Evolutionary conservation across 192 early-diverging fungal species (phyloP), one percentile per base, ranked within the genome.

Genomic region (Backusella macrospora): DNA sequence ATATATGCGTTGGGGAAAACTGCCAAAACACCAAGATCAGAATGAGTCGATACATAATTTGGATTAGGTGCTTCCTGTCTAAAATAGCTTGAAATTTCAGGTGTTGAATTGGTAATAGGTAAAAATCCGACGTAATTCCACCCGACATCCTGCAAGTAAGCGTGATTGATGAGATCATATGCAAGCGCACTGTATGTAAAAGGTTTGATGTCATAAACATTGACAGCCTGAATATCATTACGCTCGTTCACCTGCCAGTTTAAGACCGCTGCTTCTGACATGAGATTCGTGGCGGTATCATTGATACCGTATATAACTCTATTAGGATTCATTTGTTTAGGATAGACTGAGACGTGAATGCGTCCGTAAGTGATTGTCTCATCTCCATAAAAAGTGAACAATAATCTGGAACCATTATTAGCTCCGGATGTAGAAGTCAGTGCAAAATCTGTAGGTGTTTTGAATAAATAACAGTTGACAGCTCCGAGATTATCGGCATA

Each of bases 41-140:
- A 6, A 48, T 79, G 78, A 4, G 68, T 74, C 34, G 37, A 37
- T n/a, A 48, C 68, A 38, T 79, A 79, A 7, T 66, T 74, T 48
- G 78, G 78, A 29, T 75, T 79, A 21, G 73, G 64, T 12, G 68
- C 63, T 68, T 79, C 78, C 18, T 64, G 55, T 48, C 78, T 69
- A 70, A 79, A 79, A 4, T 39, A 40, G 47, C 47, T 79, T n/a
- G 40, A 45, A 23, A 79, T 23, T 47, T 70, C 73, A 39, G 73
- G 70, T 23, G 78, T 79, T 5, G 47, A 62, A 49, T 79, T 79
- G 62, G 55, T 47, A 18, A 79, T 79, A 38, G 78, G 69, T 29
- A 79, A 72, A 45, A 79, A 79, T 7, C 78, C 78, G 8, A 79
- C 78, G 37, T 72, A 79, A 26, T 79, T 79, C 78, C 78, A 79